These are phyloP conservation scores for Hippophae gyantsensis DNA, from an alignment of 306 rosid species.

Conservation along the genomic window DNA sequence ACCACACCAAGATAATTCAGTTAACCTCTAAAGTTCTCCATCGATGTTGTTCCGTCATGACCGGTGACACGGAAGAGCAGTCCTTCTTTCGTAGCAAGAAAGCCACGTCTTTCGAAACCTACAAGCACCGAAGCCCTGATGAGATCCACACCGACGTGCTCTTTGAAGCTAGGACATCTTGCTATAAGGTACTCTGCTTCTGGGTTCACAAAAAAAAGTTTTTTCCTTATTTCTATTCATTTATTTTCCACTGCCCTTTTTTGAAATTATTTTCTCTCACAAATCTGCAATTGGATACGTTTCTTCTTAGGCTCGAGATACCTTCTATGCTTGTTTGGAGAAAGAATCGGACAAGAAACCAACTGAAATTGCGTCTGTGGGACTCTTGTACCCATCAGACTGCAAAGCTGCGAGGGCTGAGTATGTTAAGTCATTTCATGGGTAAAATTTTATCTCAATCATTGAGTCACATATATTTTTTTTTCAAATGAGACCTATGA, in stretches of 20 bases:
- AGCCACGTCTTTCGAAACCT: slow-evolving; percentile 55
- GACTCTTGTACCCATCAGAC: slow-evolving; percentile 67
- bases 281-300: not conserved
- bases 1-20: too few relatives aligned
- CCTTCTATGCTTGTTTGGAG: slow-evolving; percentile 72
- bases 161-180: slow-evolving; percentile 56
- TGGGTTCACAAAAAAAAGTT: not conserved
- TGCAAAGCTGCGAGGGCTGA: slow-evolving; percentile 51
- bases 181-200: slow-evolving; percentile 52
- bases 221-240: not conserved
- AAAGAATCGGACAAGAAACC: slow-evolving; percentile 61
- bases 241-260: not conserved
- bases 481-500: not conserved
- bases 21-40: not conserved
- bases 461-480: not conserved
- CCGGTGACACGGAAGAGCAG: not conserved
- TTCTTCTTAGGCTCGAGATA: slow-evolving; percentile 36
- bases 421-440: slow-evolving; percentile 69
- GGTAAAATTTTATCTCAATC: slow-evolving; percentile 33
- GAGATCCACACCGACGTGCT: slow-evolving; percentile 59
- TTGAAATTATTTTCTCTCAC: not conserved
- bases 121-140: slow-evolving; percentile 36
- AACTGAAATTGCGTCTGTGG: slow-evolving; percentile 85
- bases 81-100: not conserved
- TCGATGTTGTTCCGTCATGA: too few relatives aligned